These are phyloP conservation scores for Papiliotrema laurentii DNA, from an alignment of 1,284 basidiomycete species.

Conservation along the genomic window DNA sequence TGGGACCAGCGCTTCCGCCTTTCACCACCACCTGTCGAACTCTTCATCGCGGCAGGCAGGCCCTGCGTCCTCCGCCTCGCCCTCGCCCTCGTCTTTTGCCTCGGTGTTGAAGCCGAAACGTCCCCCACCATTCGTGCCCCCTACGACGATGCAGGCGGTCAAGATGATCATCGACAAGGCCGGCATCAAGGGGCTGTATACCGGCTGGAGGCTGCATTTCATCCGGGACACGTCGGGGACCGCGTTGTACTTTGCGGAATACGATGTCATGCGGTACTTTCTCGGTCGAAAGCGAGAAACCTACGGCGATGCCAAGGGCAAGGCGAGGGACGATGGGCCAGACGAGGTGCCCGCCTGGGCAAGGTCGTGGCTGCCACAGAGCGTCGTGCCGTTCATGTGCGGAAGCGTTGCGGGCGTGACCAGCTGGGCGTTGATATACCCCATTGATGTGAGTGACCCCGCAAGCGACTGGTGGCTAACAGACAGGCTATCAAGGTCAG, in stretches of 20 bases:
- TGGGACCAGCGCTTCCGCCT: slow-evolving; percentile 12
- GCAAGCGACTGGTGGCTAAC: slow-evolving; percentile 3
- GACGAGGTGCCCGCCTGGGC: slow-evolving; percentile 45
- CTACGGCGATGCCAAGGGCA: slow-evolving; percentile 8
- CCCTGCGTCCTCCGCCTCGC: not conserved
- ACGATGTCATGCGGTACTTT: slow-evolving; percentile 45
- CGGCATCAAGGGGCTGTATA: slow-evolving; percentile 38
- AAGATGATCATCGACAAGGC: slow-evolving; percentile 29
- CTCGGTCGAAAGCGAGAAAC: slow-evolving; percentile 26
- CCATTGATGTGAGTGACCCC: slow-evolving; percentile 43
- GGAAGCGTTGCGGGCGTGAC: slow-evolving; percentile 47
- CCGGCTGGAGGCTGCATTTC: slow-evolving; percentile 42
- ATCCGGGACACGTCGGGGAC: slow-evolving; percentile 47
- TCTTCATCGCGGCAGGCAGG: not conserved
- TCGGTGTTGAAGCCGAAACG: slow-evolving; percentile 3
- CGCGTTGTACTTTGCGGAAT: slow-evolving; percentile 48
- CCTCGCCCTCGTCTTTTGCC: not conserved
- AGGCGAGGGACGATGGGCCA: slow-evolving; percentile 24
- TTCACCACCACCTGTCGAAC: slow-evolving; percentile 3
- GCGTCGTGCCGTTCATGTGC: slow-evolving; percentile 44
- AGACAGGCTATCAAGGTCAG: slow-evolving; percentile 42
- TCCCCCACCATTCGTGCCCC: slow-evolving; percentile 22
- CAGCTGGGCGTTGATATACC: slow-evolving; percentile 48
- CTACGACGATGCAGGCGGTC: slow-evolving; percentile 42
- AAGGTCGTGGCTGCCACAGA: slow-evolving; percentile 33